Base-by-base conservation (phyloP, 345 rosid species). In the Arabis hirsuta region DNA sequence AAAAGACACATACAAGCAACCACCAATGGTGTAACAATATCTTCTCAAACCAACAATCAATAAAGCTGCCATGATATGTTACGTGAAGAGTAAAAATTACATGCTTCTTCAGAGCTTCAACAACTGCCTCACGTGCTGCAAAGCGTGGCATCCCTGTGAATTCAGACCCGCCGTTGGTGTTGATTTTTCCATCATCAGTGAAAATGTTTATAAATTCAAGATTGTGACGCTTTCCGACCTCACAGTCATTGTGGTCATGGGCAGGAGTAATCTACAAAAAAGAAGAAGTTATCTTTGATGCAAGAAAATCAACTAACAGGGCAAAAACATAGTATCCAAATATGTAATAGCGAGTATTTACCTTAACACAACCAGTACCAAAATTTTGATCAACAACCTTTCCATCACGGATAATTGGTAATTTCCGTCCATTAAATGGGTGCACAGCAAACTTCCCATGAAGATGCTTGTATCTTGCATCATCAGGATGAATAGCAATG, bases 281-380 rank as follows among this genome's bases (percentile, higher is more conserved):
- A 73, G 55, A 51, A 48, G 32, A 50, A 48, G 7, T 11, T 62
- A 62, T 60, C 6, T 19, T 20, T 55, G 48, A 69, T 36, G 31
- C 55, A 54, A 43, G n/a, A 36, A 67, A 9, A 22, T n/a, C 9
- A 72, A 7, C 20, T 26, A 32, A 36, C 7, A 79, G 58, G 16
- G 24, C 31, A 59, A 10, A 31, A 62, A 45, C 65, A 34, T 42
- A 69, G 38, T 44, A 72, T 72, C 65, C 41, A 31, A 29, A 38
- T 72, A 47, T 55, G 58, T 13, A 68, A 22, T 55, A 45, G 34
- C 27, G 6, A 80, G 67, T 22, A 20, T 36, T 54, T 76, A 90
- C 96, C 98, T 95, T 95, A 52, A 95, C 99, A 76, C 96, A 96
- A 67, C 99, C 99, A 74, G 99, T 95, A 56, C 99, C 98, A 74